These are phyloP conservation scores for Arthrobotrys pseudoclavata DNA, from an alignment of 2,329 filamentous ascomycete species.

Conservation along the genomic window DNA sequence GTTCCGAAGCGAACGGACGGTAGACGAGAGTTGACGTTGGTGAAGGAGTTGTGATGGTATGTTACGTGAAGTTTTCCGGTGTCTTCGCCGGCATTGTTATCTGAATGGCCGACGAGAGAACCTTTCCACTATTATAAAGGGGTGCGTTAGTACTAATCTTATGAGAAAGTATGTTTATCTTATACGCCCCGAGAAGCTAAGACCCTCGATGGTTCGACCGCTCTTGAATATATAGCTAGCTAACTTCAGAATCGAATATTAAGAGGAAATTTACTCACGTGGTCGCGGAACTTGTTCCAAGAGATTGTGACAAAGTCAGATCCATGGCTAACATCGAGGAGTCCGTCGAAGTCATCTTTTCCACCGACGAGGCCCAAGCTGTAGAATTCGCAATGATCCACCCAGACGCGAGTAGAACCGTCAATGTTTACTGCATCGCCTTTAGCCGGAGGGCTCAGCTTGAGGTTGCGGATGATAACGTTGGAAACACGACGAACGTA, in stretches of 20 bases:
- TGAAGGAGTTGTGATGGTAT: constrained; percentile 77
- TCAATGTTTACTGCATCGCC: constrained; percentile 72
- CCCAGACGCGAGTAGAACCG: constrained; percentile 69
- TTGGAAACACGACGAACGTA: constrained; percentile 70
- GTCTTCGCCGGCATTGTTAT: constrained; percentile 73
- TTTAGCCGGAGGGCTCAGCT: constrained; percentile 69
- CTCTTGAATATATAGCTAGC: too few species aligned
- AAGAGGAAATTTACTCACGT: constrained; percentile 2
- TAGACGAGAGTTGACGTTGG: constrained; percentile 74
- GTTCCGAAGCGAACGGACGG: constrained; percentile 77
- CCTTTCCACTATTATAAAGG: constrained; percentile 70
- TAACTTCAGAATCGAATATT: too few species aligned
- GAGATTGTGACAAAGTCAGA: constrained; percentile 70
- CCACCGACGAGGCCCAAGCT: constrained; percentile 65
- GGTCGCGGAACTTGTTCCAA: constrained; percentile 63
- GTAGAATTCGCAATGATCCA: constrained; percentile 68
- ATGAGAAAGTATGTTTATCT: too few species aligned
- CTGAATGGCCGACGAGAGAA: constrained; percentile 73
- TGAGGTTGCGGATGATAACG: constrained; percentile 73
- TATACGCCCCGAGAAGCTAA: too few species aligned
- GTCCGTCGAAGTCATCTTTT: constrained; percentile 68
- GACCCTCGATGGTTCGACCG: too few species aligned
- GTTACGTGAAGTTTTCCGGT: constrained; percentile 75
- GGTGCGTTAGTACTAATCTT: not conserved
- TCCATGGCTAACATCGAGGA: constrained; percentile 68